Evolutionary conservation across 495 filamentous ascomycete genomes (phyloP).

Genomic region (Penicillium lividum): DNA sequence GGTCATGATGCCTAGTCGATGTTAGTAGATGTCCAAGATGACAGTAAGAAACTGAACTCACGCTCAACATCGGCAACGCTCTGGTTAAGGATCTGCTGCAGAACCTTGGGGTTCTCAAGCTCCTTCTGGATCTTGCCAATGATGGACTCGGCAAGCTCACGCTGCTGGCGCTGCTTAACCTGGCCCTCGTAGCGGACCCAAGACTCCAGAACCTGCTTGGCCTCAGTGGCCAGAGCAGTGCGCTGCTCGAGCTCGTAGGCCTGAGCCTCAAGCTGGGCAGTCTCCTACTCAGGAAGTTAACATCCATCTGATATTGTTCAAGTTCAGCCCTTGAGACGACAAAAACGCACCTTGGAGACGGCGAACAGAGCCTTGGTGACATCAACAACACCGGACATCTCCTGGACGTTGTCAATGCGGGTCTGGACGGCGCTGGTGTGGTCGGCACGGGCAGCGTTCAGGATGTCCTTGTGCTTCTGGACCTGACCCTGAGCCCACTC

Average conservation of each 20-base stretch:
- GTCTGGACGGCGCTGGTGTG: slow-evolving; percentile 93
- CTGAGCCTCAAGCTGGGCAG: slow-evolving; percentile 90
- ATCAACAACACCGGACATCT: slow-evolving; percentile 90
- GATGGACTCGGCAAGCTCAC: slow-evolving; percentile 86
- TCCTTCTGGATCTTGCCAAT: slow-evolving; percentile 98
- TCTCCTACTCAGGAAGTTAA: slow-evolving; percentile 65
- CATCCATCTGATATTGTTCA: neutral
- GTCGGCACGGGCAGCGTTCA: slow-evolving; percentile 89
- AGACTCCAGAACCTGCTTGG: slow-evolving; percentile 92
- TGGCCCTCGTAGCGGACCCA: slow-evolving; percentile 98
- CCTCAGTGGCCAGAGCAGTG: slow-evolving; percentile 85
- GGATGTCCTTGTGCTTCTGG: slow-evolving; percentile 84
- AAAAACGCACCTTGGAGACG: slow-evolving; percentile 82
- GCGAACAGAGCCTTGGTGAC: slow-evolving; percentile 96
- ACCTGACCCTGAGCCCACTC: slow-evolving; percentile 88
- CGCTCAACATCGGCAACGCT: slow-evolving; percentile 94
- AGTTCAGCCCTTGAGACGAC: neutral
- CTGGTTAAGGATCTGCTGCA: slow-evolving; percentile 95
- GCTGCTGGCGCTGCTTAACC: slow-evolving; percentile 97
- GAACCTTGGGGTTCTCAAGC: slow-evolving; percentile 91
- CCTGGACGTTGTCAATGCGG: slow-evolving; percentile 88
- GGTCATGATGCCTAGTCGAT: slow-evolving; percentile 50
- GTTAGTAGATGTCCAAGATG: slow-evolving; percentile 26
- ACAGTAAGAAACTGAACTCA: slow-evolving; percentile 50
- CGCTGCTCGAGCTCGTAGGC: slow-evolving; percentile 96